A percentile compares a stretch with the other conserved stretches of the same genome.
phyloP scores from a whole-genome alignment of 495 filamentous ascomycete species.

The Pseudevernia furfuracea region DNA sequence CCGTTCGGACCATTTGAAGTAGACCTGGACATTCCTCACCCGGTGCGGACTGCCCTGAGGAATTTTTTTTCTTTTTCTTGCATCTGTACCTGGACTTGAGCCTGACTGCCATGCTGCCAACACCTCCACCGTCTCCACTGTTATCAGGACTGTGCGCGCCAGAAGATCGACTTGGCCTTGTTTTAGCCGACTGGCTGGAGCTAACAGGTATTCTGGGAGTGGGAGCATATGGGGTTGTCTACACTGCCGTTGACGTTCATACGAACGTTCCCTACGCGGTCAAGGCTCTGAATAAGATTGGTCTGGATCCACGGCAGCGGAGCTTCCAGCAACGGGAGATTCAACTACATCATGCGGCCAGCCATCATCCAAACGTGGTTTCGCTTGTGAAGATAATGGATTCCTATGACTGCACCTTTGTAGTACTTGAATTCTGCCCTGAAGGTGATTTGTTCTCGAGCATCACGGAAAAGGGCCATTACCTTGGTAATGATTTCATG shows the following conservation, averaged over 20 bases:
- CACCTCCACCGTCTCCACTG: conserved; percentile 53
- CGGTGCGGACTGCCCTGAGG: conserved; percentile 13
- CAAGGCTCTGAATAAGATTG: conserved; percentile 90
- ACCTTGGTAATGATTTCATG: conserved; percentile 84
- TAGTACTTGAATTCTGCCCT: conserved; percentile 94
- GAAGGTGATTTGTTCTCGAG: conserved; percentile 95
- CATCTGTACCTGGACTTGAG: conserved; percentile 12
- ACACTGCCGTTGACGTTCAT: conserved; percentile 82
- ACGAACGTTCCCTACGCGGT: conserved; percentile 82
- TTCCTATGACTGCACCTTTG: conserved; percentile 85
- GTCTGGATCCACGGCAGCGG: conserved; percentile 77
- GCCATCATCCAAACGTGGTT: conserved; percentile 85
- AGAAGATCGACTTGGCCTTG: conserved; percentile 79
- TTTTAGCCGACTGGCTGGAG: conserved; percentile 75
- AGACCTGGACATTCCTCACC: conserved; percentile 7
- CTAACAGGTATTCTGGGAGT: conserved; percentile 81
- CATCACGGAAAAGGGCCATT: conserved; percentile 90
- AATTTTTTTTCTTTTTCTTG: conserved; percentile 14
- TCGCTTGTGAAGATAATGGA: conserved; percentile 93
- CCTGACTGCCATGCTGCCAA: conserved; percentile 38
- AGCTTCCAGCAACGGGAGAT: conserved; percentile 93
- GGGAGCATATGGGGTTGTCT: conserved; percentile 95
- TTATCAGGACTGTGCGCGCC: conserved; percentile 50
- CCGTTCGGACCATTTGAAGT: conserved; percentile 7
- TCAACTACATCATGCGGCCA: conserved; percentile 79